Evolutionary conservation across 2,329 filamentous ascomycete genomes (phyloP), one percentile per base, ranked within the genome.

Genomic region (Rhynchosporium agropyri): DNA sequence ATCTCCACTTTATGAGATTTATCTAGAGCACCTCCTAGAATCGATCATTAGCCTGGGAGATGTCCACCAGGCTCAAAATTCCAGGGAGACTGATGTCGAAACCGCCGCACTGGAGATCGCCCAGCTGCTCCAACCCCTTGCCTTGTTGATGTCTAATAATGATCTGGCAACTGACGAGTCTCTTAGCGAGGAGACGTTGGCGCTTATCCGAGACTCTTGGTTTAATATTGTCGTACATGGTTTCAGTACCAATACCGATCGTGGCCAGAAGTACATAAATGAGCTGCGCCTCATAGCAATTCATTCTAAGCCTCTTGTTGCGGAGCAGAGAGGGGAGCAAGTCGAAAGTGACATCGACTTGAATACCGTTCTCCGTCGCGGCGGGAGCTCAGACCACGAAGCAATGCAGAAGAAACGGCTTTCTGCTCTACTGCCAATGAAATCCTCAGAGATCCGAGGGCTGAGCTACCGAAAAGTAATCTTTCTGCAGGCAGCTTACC

Each of bases 171-270:
- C 79, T 77, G 40, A 74, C 65, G 61, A 73, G 36, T 69, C 79
- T 9, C 77, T 78, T 60, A 84, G 89, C 58, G 89, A 93, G 58
- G 87, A 94, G 63, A 85, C 86, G 7, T 84, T 90, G 65, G 84
- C 86, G 31, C 79, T 96, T 62, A 84, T 95, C 69, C 88, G 94
- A 58, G 93, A 99, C 80, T 91, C 92, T 4, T 99, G 95, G 95
- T 98, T 97, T 79, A 99, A 99, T 72, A 92, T 98, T 66, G 91
- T 93, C 28, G 90, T 97, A 0, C 95, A 99, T 75, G 95, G 93
- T 4, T 96, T 98, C 74, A 89, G 88, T 9, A 82, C 89, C 10
- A 84, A 84, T 15, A 94, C 92, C 0, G 84, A 88, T 15, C 84
- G 90, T 60, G 90, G 89, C 20, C 89, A 88, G 73, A 84, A 85